Evolutionary conservation across 2,329 filamentous ascomycete species (phyloP).

Genomic region (Thelonectria discophora): DNA sequence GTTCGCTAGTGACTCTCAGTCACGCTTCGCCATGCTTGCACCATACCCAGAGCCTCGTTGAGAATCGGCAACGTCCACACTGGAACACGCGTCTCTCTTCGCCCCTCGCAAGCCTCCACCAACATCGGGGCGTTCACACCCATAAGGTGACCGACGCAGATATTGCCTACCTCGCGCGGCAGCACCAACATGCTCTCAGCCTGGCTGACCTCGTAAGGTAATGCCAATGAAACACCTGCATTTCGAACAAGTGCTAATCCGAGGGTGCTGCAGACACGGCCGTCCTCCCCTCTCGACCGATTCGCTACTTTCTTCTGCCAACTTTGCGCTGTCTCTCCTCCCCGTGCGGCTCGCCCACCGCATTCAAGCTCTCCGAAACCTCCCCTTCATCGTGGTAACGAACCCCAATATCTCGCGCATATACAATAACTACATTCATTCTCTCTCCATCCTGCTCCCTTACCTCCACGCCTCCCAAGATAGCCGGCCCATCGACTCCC

Average conservation of each 20-base stretch:
- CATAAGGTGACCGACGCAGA: conserved; percentile 72
- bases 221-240: neutral
- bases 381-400: conserved; percentile 98
- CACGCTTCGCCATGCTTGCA: conserved; percentile 13
- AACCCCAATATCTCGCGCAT: conserved; percentile 95
- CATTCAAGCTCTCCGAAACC: conserved; percentile 89
- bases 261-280: conserved; percentile 63
- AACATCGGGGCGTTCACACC: conserved; percentile 30
- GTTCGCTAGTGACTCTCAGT: conserved; percentile 11
- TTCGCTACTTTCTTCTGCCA: conserved; percentile 87
- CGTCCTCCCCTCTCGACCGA: conserved; percentile 83
- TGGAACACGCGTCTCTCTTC: neutral
- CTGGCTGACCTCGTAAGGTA: conserved; percentile 90
- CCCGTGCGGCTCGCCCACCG: conserved; percentile 93
- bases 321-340: conserved; percentile 92
- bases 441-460: conserved; percentile 86
- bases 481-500: conserved; percentile 57
- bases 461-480: conserved; percentile 67
- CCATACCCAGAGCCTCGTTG: neutral
- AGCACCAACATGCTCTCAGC: conserved; percentile 82
- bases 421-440: conserved; percentile 96
- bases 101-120: neutral
- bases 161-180: conserved; percentile 79
- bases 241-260: neutral
- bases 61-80: conserved; percentile 14